A percentile compares a stretch with the other conserved stretches of the same genome.
phyloP scores from a whole-genome alignment of 169 alveolate genomes.

The Cryptosporidium ryanae region DNA sequence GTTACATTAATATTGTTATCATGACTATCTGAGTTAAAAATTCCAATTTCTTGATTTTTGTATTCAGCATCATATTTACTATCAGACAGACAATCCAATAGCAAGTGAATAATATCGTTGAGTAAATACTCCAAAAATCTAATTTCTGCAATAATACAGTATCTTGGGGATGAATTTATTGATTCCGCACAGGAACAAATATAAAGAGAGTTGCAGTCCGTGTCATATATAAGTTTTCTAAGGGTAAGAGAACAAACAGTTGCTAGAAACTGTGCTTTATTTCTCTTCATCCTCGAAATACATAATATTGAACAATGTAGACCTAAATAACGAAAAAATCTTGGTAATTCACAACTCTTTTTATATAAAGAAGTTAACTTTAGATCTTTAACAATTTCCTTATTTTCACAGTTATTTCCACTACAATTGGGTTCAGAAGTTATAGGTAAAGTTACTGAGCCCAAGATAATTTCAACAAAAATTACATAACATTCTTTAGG shows the following conservation, averaged over 20 bases:
- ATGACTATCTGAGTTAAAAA: constrained; percentile 10
- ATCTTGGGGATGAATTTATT: background rate
- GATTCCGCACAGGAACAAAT: background rate
- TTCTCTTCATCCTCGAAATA: constrained; percentile 73
- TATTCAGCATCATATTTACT: constrained; percentile 64
- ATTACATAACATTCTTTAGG: constrained; percentile 67
- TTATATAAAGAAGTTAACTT: background rate
- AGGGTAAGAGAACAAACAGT: constrained; percentile 55
- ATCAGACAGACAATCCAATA: constrained; percentile 28
- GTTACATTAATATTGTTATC: constrained; percentile 45
- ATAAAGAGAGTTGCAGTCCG: constrained; percentile 49
- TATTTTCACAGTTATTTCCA: background rate
- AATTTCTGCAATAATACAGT: background rate
- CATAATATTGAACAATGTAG: constrained; percentile 28
- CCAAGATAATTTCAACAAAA: constrained; percentile 45
- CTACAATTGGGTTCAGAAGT: constrained; percentile 14
- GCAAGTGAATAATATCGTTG: constrained; percentile 6
- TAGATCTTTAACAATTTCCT: background rate
- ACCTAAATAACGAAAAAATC: constrained; percentile 59
- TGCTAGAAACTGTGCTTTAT: constrained; percentile 63
- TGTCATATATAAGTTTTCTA: constrained; percentile 57
- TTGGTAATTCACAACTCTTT: constrained; percentile 5
- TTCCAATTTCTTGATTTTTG: constrained; percentile 46
- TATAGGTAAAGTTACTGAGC: constrained; percentile 58
- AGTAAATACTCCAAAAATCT: constrained; percentile 14